phyloP scores from a whole-genome alignment of 805 yeast genomes.

The Candida golubevii region DNA sequence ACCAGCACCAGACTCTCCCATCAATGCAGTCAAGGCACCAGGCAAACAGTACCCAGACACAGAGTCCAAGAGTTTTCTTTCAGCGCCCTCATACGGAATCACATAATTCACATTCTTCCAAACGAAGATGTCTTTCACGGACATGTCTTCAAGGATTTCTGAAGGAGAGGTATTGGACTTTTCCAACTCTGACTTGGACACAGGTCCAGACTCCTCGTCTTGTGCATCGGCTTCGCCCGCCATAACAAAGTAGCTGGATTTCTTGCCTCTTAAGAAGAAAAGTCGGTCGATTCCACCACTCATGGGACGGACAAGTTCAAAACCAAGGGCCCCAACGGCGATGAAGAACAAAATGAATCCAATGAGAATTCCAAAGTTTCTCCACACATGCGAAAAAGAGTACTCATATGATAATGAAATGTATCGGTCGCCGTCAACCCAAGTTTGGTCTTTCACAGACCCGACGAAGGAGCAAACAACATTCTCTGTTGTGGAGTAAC shows the following conservation, averaged over 20 bases:
- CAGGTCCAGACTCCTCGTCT: slow-evolving; percentile 17
- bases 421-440: slow-evolving; percentile 30
- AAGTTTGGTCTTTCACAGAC: slow-evolving; percentile 14
- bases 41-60: slow-evolving; percentile 38
- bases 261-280: slow-evolving; percentile 26
- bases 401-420: slow-evolving; percentile 31
- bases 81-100: slow-evolving; percentile 44
- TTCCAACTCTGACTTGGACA: slow-evolving; percentile 5
- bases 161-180: slow-evolving; percentile 4
- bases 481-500: slow-evolving; percentile 15
- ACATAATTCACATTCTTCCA: slow-evolving; percentile 62
- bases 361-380: slow-evolving; percentile 45
- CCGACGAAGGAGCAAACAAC: slow-evolving; percentile 14
- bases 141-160: slow-evolving; percentile 12
- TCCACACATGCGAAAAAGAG: slow-evolving; percentile 41
- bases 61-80: slow-evolving; percentile 32
- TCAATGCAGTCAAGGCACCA: slow-evolving; percentile 54
- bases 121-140: slow-evolving; percentile 24
- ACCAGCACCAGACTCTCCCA: slow-evolving; percentile 67
- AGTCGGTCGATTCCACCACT: slow-evolving; percentile 31
- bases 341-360: slow-evolving; percentile 22
- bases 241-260: slow-evolving; percentile 17
- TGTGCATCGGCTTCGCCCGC: slow-evolving; percentile 8
- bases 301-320: slow-evolving; percentile 26
- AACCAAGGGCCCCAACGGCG: slow-evolving; percentile 23